A percentile compares a stretch with the other conserved stretches of the same genome.
Evolutionary conservation across 768 basidiomycete genomes (phyloP).

Genomic region (Russula abietina): DNA sequence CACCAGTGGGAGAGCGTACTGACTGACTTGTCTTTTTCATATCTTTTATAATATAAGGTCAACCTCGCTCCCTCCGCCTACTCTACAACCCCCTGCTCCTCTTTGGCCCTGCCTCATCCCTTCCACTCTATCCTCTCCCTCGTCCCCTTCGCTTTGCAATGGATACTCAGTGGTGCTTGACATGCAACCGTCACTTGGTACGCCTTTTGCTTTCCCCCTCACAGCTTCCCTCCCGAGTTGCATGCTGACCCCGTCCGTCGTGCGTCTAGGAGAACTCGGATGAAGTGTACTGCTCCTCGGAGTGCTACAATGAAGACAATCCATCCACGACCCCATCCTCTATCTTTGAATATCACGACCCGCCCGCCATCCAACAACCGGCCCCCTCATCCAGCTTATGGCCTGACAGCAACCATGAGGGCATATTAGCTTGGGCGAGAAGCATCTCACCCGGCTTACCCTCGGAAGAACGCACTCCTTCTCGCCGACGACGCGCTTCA

Average conservation of each 20-base stretch:
- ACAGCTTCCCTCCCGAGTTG: slow-evolving; percentile 1
- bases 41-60: slow-evolving; percentile 22
- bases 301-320: slow-evolving; percentile 35
- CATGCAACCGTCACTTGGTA: slow-evolving; percentile 55
- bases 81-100: neutral
- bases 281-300: slow-evolving; percentile 51
- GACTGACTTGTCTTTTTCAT: slow-evolving; percentile 11
- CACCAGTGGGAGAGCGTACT: slow-evolving; percentile 7
- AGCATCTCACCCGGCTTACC: slow-evolving; percentile 28
- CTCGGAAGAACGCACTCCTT: slow-evolving; percentile 24
- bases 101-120: slow-evolving; percentile 22
- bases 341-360: slow-evolving; percentile 17
- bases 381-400: slow-evolving; percentile 15
- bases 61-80: slow-evolving; percentile 12
- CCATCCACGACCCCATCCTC: slow-evolving; percentile 18
- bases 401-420: slow-evolving; percentile 36
- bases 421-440: slow-evolving; percentile 41
- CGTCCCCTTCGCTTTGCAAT: slow-evolving; percentile 32
- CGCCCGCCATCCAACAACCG: slow-evolving; percentile 5
- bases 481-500: slow-evolving; percentile 2
- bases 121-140: slow-evolving; percentile 21
- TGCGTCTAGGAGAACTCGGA: slow-evolving; percentile 32
- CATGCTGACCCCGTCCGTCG: slow-evolving; percentile 26
- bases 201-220: slow-evolving; percentile 28
- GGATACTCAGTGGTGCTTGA: slow-evolving; percentile 69